Evolutionary conservation across 1,284 basidiomycete genomes (phyloP), one percentile per base, ranked within the genome.

Genomic region (Pholiota adiposa): DNA sequence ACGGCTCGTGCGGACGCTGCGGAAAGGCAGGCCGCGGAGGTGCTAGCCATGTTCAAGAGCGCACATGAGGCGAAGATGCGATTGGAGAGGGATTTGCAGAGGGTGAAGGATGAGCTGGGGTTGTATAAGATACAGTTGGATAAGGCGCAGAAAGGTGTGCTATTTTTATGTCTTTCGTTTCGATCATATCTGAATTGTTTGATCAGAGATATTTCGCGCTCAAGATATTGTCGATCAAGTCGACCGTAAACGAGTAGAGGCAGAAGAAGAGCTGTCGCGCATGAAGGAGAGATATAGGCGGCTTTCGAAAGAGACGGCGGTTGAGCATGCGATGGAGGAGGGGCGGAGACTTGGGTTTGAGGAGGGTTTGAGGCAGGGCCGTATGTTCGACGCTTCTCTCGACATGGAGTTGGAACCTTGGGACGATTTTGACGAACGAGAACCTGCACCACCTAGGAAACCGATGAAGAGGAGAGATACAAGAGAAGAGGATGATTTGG

Each of bases 61-160:
- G 59, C 66, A 0, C 63, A 67, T 48, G 66, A 69, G 51, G 66
- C 64, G 23, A 71, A 71, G 52, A 59, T 68, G 7, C 63, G 62
- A 33, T 49, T 74, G n/a, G 72, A 77, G 27, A 64, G 65, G 16
- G 73, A 75, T 12, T 59, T 79, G 4, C 58, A 65, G 7, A 68
- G 65, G 4, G 70, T 72, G 8, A 69, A 65, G 34, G 69, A 76
- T 29, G 78, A 78, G 61, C 58, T 79, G 41, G 64, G 67, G 14
- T 51, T 79, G 46, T 77, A 79, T 58, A 78, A 77, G 62, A 58
- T 74, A 4, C 76, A 79, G 65, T 65, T 79, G 25, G 75, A 78
- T 36, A 56, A 72, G 6, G 78, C 78, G 27, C 77, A 79, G 58
- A 75, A 73, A 67, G 75, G 75, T 77, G 31, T 7, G 54, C 23